Evolutionary conservation across 371 early-diverging fungal species (phyloP), one percentile per base, ranked within the genome.

Genomic region (Dichotomocladium elegans): DNA sequence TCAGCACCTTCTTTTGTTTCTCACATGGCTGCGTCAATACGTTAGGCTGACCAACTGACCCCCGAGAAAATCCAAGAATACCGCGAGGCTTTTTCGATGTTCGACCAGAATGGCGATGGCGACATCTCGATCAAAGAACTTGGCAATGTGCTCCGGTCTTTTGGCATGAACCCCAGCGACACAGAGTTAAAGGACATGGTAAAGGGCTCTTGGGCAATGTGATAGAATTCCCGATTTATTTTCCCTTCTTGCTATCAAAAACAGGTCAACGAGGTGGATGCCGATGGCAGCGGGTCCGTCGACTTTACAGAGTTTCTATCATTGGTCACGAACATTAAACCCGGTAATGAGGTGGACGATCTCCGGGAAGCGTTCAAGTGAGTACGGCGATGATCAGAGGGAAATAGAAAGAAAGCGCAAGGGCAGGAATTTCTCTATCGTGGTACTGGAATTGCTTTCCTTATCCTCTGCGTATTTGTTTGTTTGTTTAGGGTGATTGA

Each of bases 291-390:
- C 66, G 94, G 94, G 51, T 89, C 81, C 47, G 90, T 95, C 57
- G 96, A 95, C 68, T 94, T 94, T 60, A 73, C 86, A 43, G 95
- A 95, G 66, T 94, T 96, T 70, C 66, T 93, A 56, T 84, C 90
- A 29, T 82, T 95, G 82, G 91, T 93, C 86, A 89, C 93, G 47
- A 63, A 65, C 52, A 52, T 70, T 26, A 67, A 68, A 37, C 33
- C 61, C n/a, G 74, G 60, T 25, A 61, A 63, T 42, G 68, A 74
- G 51, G 51, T 53, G 4, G 74, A 70, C 47, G 70, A 70, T 57
- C 46, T 70, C 24, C 58, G 60, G 41, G 70, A 70, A 53, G 74
- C 74, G n/a, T 74, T 74, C 62, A 62, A 62, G 74, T 74, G 53
- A 57, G 62, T 56, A 30, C 22, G 26, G 30, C 15, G 2, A 4